Base-by-base conservation (phyloP, 2,329 filamentous ascomycete genomes). In the Paracamarosporium sp. region DNA sequence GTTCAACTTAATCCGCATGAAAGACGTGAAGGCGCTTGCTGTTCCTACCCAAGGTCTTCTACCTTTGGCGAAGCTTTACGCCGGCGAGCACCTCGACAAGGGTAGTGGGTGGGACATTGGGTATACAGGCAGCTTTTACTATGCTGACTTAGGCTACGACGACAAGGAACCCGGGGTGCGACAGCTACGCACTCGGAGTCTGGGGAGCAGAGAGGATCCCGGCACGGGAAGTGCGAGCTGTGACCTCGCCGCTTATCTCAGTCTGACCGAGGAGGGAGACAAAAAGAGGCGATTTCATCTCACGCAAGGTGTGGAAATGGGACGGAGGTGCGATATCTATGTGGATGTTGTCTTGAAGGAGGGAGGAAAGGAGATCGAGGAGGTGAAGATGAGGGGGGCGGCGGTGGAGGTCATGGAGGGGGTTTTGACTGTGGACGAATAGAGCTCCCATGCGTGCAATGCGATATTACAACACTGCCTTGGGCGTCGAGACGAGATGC, bases 1-100 rank as follows among this genome's bases (percentile, higher is more conserved):
- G 1, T 92, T 92, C 73, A 76, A 86, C 35, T 83, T 90, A 28
- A 79, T 89, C 12, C 75, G 83, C 58, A 79, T 94, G 27, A 77
- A 83, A 0, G 82, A 81, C 52, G 74, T 91, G 4, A 85, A 85
- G 15, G 80, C 83, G 11, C 56, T 71, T 1, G 67, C 41, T 2
- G 33, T 55, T 20, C 56, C 51, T 1, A 55, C 46, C 1, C 28
- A 55, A 8, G 61, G 57, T 1, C 79, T 93, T n/a, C 80, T 77
- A 4, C 65, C 60, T 3, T 15, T 63, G 2, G 71, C 13, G 62
- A 78, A 56, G 55, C 9, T 67, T 66, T 55, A 66, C 65, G 41
- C 70, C 11, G 9, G 48, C 33, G 56, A 61, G 78, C 22, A 70
- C 76, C 55, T 76, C 36, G 55, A 69, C 59, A 46, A 62, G 71